These are phyloP conservation scores for Candida glucosophila DNA, from an alignment of 1,139 yeast species.

Conservation along the genomic window DNA sequence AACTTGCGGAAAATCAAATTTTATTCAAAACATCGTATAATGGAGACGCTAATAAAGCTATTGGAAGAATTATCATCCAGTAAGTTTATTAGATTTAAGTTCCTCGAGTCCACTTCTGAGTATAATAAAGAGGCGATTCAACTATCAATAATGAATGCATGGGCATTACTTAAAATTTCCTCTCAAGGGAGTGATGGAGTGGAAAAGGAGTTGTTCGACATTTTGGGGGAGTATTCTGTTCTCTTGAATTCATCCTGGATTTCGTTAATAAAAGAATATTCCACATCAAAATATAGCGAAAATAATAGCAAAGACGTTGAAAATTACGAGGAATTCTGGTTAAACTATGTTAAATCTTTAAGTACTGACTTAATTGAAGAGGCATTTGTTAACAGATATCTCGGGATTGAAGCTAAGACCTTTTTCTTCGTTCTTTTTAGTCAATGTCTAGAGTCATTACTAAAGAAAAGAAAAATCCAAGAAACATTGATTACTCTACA, in stretches of 20 bases:
- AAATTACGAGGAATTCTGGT: slow-evolving; percentile 64
- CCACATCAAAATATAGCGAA: slow-evolving; percentile 53
- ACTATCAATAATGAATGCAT: slow-evolving; percentile 68
- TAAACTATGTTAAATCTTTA: slow-evolving; percentile 69
- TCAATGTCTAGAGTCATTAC: slow-evolving; percentile 71
- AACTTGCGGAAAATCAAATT: slow-evolving; percentile 38
- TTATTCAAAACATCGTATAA: slow-evolving; percentile 51
- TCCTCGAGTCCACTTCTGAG: slow-evolving; percentile 37
- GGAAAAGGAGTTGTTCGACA: slow-evolving; percentile 26
- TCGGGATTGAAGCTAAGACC: slow-evolving; percentile 57
- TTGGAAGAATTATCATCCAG: slow-evolving; percentile 52
- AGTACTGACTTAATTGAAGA: slow-evolving; percentile 52
- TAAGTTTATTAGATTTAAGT: slow-evolving; percentile 34
- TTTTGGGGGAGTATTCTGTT: slow-evolving; percentile 52
- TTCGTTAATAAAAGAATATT: slow-evolving; percentile 62
- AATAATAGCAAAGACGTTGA: slow-evolving; percentile 42
- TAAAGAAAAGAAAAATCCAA: slow-evolving; percentile 33
- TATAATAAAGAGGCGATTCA: slow-evolving; percentile 57
- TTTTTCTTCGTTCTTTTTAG: slow-evolving; percentile 79
- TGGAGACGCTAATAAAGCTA: slow-evolving; percentile 58
- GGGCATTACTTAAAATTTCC: slow-evolving; percentile 74
- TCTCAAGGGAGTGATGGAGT: slow-evolving; percentile 24
- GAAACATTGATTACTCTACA: slow-evolving; percentile 47
- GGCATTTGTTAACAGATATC: slow-evolving; percentile 32
- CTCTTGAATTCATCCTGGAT: slow-evolving; percentile 75